Conservation (phyloP, 129 eudicot species). For the Flaveria bidentis region DNA sequence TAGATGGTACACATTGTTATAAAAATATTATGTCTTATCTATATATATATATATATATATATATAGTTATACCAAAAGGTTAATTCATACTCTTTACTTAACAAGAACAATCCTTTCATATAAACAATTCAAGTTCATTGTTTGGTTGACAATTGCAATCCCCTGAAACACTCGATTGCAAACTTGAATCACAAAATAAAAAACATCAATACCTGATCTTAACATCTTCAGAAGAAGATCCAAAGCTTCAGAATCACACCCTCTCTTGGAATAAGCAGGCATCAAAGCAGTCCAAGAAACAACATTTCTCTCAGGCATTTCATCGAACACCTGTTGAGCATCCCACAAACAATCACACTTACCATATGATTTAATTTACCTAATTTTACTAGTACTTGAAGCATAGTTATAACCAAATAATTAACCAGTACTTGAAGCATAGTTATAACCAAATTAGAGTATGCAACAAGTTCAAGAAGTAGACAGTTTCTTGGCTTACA, state of each 20-base stretch:
- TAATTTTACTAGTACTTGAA: too few relatives aligned
- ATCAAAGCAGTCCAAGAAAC: slow-evolving; percentile 94
- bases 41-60: too few relatives aligned
- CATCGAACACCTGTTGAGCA: slow-evolving; percentile 77
- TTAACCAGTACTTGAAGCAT: neutral
- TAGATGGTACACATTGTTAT: too few relatives aligned
- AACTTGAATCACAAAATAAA: neutral
- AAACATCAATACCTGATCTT: slow-evolving; percentile 68
- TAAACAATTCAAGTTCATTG: neutral
- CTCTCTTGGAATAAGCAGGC: slow-evolving; percentile 65
- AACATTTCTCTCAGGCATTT: slow-evolving; percentile 85
- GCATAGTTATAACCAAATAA: too few relatives aligned
- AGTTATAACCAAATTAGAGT: neutral
- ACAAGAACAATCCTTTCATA: too few relatives aligned
- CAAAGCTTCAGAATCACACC: slow-evolving; percentile 57
- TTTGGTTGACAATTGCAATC: neutral
- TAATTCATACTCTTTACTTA: too few relatives aligned
- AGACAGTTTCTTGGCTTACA: neutral
- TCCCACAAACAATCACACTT: slow-evolving; percentile 67
- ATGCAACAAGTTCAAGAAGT: neutral
- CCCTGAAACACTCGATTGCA: neutral
- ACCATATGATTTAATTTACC: too few relatives aligned
- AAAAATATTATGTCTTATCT: too few relatives aligned
- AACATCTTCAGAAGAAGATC: slow-evolving; percentile 70
- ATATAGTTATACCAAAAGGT: too few relatives aligned